Evolutionary conservation across 2,329 filamentous ascomycete species (phyloP).

Genomic region (Esteya vermicola): DNA sequence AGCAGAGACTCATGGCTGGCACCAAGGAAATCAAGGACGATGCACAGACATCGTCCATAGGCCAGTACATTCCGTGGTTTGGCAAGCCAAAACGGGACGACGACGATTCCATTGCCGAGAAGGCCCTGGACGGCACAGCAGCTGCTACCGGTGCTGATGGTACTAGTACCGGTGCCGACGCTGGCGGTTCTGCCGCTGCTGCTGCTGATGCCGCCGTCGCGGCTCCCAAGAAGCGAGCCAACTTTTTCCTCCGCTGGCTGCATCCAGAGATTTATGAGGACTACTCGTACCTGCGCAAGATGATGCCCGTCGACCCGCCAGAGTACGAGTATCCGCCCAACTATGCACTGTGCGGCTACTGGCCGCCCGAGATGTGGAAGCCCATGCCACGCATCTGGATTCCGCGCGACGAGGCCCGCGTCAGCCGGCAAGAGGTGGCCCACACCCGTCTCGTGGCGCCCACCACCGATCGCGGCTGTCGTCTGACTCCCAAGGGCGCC

Average conservation of each 20-base stretch:
- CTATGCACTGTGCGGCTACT: conserved; percentile 49
- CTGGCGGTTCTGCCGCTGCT: not conserved
- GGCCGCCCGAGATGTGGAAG: conserved; percentile 52
- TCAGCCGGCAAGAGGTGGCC: conserved; percentile 56
- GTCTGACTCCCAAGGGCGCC: conserved; percentile 37
- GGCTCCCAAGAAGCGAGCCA: conserved; percentile 22
- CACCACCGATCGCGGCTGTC: conserved; percentile 60
- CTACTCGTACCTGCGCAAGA: conserved; percentile 41
- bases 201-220: not conserved
- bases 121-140: not conserved
- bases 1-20: conserved; percentile 10
- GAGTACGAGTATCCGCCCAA: conserved; percentile 14
- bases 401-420: conserved; percentile 53
- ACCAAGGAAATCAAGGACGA: conserved; percentile 13
- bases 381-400: conserved; percentile 59
- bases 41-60: conserved; percentile 14
- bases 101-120: too few relatives aligned
- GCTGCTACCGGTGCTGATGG: not conserved
- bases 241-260: conserved; percentile 36
- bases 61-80: conserved; percentile 4
- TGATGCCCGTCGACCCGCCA: conserved; percentile 3
- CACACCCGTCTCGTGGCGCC: conserved; percentile 52
- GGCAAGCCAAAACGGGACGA: not conserved
- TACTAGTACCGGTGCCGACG: not conserved
- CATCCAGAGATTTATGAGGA: conserved; percentile 46